Conservation (phyloP, 1,139 yeast species). For the Kodamaea alishanica region DNA sequence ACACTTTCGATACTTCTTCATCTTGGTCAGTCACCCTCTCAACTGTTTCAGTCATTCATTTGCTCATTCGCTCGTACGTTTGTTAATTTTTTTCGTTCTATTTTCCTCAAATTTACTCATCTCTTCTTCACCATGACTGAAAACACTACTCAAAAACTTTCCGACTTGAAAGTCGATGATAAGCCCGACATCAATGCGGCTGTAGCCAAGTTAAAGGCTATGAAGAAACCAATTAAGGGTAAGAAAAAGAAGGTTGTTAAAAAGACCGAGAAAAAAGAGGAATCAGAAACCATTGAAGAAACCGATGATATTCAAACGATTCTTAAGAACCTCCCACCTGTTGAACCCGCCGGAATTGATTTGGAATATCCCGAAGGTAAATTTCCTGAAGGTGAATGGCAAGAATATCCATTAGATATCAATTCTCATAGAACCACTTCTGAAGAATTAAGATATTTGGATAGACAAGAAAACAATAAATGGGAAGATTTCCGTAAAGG, state of each 20-base stretch:
- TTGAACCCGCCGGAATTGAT: slow-evolving; percentile 51
- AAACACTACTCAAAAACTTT: no score
- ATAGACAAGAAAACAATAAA: slow-evolving; percentile 56
- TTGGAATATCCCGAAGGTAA: slow-evolving; percentile 65
- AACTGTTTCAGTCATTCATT: no score
- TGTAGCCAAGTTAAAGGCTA: slow-evolving; percentile 7
- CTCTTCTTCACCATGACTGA: no score
- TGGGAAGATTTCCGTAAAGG: slow-evolving; percentile 94
- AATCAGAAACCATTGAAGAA: slow-evolving; percentile 38
- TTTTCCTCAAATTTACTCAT: no score
- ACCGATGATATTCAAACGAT: slow-evolving; percentile 24
- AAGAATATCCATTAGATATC: slow-evolving; percentile 66
- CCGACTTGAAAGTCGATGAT: no score
- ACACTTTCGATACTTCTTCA: no score
- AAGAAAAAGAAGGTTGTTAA: slow-evolving; percentile 32
- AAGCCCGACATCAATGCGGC: neutral
- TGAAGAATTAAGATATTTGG: slow-evolving; percentile 80
- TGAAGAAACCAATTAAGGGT: slow-evolving; percentile 17
- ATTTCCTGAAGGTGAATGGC: slow-evolving; percentile 89
- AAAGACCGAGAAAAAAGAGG: slow-evolving; percentile 18
- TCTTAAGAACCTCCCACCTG: slow-evolving; percentile 13
- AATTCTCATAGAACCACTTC: slow-evolving; percentile 76
- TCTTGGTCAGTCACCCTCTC: no score
- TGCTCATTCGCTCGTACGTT: no score
- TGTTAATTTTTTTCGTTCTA: no score